Conservation (phyloP, 495 filamentous ascomycete species). For the Aspergillus avenaceus region DNA sequence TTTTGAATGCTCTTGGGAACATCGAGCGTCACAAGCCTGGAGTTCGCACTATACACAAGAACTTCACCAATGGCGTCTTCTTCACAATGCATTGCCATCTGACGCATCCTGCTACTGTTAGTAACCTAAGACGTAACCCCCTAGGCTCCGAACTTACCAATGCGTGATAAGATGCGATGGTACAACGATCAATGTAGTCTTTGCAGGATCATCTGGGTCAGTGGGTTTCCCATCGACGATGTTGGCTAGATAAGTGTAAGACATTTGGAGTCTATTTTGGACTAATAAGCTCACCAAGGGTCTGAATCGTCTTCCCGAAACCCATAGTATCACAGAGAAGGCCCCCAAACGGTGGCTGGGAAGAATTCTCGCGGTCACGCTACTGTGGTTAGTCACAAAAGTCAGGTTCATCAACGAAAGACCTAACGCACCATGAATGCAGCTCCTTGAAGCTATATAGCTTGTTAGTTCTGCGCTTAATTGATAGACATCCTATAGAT, state of each 20-base stretch:
- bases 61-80: constrained; percentile 9
- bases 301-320: constrained; percentile 56
- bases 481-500: neutral
- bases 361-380: constrained; percentile 45
- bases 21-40: constrained; percentile 8
- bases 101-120: constrained; percentile 20
- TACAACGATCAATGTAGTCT: constrained; percentile 50
- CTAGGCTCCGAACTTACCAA: constrained; percentile 22
- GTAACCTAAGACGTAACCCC: neutral
- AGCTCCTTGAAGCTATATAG: constrained; percentile 39
- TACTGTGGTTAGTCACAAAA: constrained; percentile 7
- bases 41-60: constrained; percentile 10
- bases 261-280: neutral
- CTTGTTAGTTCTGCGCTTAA: constrained; percentile 9
- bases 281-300: constrained; percentile 25
- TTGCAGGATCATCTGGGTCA: constrained; percentile 10
- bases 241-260: constrained; percentile 24
- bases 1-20: constrained; percentile 9
- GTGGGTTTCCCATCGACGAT: constrained; percentile 44
- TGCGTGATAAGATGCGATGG: constrained; percentile 38
- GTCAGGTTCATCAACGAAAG: neutral
- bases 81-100: constrained; percentile 38
- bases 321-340: constrained; percentile 62
- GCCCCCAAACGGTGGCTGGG: constrained; percentile 43
- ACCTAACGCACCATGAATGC: constrained; percentile 47